Evolutionary conservation across 1,284 basidiomycete species (phyloP), one percentile per base, ranked within the genome.

Genomic region (Termitomyces sp.): DNA sequence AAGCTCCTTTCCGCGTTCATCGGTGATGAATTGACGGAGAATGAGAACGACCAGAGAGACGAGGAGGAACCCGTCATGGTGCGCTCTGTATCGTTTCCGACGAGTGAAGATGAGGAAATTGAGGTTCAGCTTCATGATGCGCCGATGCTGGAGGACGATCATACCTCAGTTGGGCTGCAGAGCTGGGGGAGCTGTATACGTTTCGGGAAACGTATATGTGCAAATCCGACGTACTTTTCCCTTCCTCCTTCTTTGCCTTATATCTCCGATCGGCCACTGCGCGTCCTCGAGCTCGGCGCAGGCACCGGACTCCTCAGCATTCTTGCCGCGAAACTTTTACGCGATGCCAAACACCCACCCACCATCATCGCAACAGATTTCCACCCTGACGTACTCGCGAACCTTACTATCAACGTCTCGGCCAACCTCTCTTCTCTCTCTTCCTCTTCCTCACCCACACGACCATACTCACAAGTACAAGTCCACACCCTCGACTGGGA

Each of bases 291-390:
- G 69, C 78, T 96, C 12, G 92, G 92, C 3, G 92, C 92, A 0
- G 93, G 93, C 0, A 95, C 93, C 0, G 92, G 92, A 1, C 70
- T 94, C 52, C 76, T 94, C 8, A 90, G 90, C 64, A 85, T 93
- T 57, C 80, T 82, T 21, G 75, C 79, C 4, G 81, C 83, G 19
- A 82, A 87, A 60, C 71, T 92, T 9, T 70, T 88, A 21, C 68
- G 62, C 36, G 49, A 50, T 17, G 39, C 38, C 43, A 50, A 21
- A 7, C 59, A 64, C 5, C 50, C 61, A 9, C 57, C 62, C 2
- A 58, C 62, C 5, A 68, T 86, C 62, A 74, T 90, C 24, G 89
- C 90, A 6, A 94, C 90, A 3, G 93, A 96, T 66, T 94, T 85
- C 64, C 88, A 92, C 62, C 81, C 84, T 0, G 79, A 80, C 21